Evolutionary conservation across 306 rosid species (phyloP), one percentile per base, ranked within the genome.

Genomic region (Cyclanthera cordifolia): DNA sequence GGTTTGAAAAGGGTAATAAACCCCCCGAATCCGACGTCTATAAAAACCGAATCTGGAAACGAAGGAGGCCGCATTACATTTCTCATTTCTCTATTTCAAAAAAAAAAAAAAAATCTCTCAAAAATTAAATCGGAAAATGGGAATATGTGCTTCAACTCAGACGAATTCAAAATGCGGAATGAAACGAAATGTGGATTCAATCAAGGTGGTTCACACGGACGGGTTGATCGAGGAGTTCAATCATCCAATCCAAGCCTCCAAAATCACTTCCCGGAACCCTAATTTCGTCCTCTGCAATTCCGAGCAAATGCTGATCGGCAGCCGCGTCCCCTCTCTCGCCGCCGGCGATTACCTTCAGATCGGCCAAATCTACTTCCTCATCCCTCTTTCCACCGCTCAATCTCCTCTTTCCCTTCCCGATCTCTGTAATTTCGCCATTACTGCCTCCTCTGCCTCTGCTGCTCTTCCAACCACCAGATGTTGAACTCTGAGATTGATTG

Each of bases 301-400:
- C 1, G 96, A 88, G 68, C 72, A 86, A 47, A 73, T 91, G 80
- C 63, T 69, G 14, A 67, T 91, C 5, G 97, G 96, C 53, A 70
- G 72, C 75, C 74, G 84, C 63, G 53, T 80, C 66, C 80, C 91
- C 39, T 80, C 74, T 4, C 72, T 87, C 23, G 54, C 88, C 14
- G 86, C 77, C 6, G 87, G 84, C 0, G 92, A 89, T 43, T 77
- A 76, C 45, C 88, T 87, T 32, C 77, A 77, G 7, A 79, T 81
- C 0, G 90, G 95, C 3, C 82, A 87, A 79, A 87, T 91, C 65
- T 91, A 91, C 80, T 85, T 91, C 72, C 78, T 88, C 5, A 24
- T 88, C 43, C 90, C 96, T 1, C 73, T 66, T 45, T 78, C 82
- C 34, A 56, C 49, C 14, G 83, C 95, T 23, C 37, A 70, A 4